Evolutionary conservation across 768 basidiomycete species (phyloP).

Genomic region (Cubamyces sp.): DNA sequence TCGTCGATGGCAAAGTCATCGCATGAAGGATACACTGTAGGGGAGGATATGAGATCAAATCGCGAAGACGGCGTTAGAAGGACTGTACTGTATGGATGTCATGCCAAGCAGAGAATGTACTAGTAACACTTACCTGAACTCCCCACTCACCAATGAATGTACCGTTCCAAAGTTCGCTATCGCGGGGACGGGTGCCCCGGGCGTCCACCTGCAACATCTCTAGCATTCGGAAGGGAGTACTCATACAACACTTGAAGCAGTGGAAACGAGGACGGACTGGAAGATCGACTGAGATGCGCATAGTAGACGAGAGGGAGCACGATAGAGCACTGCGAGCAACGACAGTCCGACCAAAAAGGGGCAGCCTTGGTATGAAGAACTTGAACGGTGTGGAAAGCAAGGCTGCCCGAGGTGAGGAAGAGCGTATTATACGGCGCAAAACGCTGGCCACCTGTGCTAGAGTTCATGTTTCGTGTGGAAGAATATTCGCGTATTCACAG

Average conservation of each 20-base stretch:
- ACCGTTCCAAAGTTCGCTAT: no score
- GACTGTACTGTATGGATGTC: neutral
- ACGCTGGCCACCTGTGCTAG: constrained; percentile 17
- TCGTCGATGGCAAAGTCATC: constrained; percentile 44
- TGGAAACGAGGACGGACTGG: neutral
- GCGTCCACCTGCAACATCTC: constrained; percentile 5
- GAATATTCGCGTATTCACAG: neutral
- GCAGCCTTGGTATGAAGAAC: neutral
- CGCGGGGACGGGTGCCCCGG: neutral
- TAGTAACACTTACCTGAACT: neutral
- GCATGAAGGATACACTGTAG: constrained; percentile 21
- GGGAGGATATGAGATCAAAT: no score
- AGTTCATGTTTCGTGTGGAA: neutral
- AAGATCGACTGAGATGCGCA: constrained; percentile 9
- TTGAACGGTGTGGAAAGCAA: neutral
- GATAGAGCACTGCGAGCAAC: neutral
- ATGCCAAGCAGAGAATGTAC: neutral
- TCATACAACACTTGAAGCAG: constrained; percentile 24
- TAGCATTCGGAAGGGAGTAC: constrained; percentile 9
- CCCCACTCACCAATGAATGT: neutral
- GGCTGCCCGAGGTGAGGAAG: neutral
- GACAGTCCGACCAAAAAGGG: neutral
- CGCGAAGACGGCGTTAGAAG: neutral
- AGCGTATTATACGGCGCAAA: neutral
- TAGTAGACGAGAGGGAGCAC: neutral